phyloP scores from a whole-genome alignment of 2,329 filamentous ascomycete species.

The Cladosporium halotolerans region DNA sequence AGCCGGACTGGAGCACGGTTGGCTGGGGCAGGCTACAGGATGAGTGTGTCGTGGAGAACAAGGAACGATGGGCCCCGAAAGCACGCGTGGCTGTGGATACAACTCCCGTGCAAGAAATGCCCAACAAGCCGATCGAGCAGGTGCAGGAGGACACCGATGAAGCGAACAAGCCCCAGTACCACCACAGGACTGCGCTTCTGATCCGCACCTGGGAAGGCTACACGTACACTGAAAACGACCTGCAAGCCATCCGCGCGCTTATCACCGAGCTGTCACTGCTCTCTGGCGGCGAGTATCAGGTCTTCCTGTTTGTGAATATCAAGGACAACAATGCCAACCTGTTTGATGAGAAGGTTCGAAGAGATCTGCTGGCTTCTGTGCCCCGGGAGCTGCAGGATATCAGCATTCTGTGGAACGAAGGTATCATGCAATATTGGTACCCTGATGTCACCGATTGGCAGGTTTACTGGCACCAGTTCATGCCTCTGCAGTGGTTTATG shows the following conservation, averaged over 20 bases:
- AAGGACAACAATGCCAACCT: conserved; percentile 52
- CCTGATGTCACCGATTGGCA: conserved; percentile 44
- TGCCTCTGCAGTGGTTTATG: conserved; percentile 69
- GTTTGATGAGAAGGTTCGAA: conserved; percentile 54
- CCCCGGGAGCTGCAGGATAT: conserved; percentile 66
- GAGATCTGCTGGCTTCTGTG: conserved; percentile 55
- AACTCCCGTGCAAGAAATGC: conserved; percentile 20
- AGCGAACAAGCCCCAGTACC: conserved; percentile 28
- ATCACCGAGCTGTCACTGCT: conserved; percentile 41
- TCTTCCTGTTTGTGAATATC: conserved; percentile 44
- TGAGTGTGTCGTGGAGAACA: conserved; percentile 60
- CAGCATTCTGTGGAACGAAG: conserved; percentile 66
- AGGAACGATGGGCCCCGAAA: conserved; percentile 49
- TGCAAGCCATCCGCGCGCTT: conserved; percentile 41
- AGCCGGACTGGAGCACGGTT: conserved; percentile 56
- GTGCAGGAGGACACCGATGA: conserved; percentile 1
- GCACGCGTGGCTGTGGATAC: conserved; percentile 31
- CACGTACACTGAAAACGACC: conserved; percentile 41
- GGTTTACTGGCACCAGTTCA: conserved; percentile 55
- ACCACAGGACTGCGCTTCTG: conserved; percentile 40
- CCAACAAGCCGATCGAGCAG: conserved; percentile 13
- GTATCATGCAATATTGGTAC: conserved; percentile 43
- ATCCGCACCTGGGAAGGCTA: conserved; percentile 44
- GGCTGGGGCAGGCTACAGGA: conserved; percentile 67
- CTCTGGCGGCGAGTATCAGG: conserved; percentile 43